These are phyloP conservation scores for Lecanicillium sp. DNA, from an alignment of 2,329 filamentous ascomycete genomes.

Conservation along the genomic window DNA sequence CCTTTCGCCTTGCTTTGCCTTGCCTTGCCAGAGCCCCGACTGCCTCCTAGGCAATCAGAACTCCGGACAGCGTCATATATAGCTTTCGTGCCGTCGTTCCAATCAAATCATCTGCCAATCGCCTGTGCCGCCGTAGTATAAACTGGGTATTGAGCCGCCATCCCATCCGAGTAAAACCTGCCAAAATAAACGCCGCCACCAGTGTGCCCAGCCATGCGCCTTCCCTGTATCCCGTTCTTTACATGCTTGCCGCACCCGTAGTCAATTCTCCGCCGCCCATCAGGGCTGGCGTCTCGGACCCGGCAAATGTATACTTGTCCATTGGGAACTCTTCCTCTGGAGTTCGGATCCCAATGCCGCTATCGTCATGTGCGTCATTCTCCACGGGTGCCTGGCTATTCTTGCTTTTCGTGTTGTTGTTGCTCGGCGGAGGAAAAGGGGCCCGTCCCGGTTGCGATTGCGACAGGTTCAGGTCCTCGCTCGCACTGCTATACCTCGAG, in stretches of 20 bases:
- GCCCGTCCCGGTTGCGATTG: slow-evolving; percentile 42
- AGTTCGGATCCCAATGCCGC: slow-evolving; percentile 64
- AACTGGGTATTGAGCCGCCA: slow-evolving; percentile 7
- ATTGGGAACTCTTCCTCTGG: slow-evolving; percentile 58
- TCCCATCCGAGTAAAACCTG: background rate
- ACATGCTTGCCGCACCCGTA: slow-evolving; percentile 6
- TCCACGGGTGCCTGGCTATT: slow-evolving; percentile 25
- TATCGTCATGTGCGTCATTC: slow-evolving; percentile 56
- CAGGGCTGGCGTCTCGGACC: slow-evolving; percentile 25
- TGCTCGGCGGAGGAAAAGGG: slow-evolving; percentile 39
- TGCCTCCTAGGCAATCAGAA: too few relatives aligned
- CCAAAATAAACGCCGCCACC: slow-evolving; percentile 8
- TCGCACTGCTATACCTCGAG: slow-evolving; percentile 35
- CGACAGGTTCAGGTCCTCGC: slow-evolving; percentile 37
- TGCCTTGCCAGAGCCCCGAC: too few relatives aligned
- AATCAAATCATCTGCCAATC: slow-evolving; percentile 4
- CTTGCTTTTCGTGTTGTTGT: slow-evolving; percentile 22
- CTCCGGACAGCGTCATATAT: background rate
- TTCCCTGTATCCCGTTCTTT: slow-evolving; percentile 1
- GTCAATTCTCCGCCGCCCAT: slow-evolving; percentile 22
- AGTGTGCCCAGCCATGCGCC: slow-evolving; percentile 6
- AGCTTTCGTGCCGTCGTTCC: slow-evolving; percentile 6
- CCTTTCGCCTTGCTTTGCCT: too few relatives aligned
- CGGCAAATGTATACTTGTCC: slow-evolving; percentile 47
- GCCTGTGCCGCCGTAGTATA: slow-evolving; percentile 5